Base-by-base conservation (phyloP, 106 monocot genomes). In the Apostasia shenzhenica region DNA sequence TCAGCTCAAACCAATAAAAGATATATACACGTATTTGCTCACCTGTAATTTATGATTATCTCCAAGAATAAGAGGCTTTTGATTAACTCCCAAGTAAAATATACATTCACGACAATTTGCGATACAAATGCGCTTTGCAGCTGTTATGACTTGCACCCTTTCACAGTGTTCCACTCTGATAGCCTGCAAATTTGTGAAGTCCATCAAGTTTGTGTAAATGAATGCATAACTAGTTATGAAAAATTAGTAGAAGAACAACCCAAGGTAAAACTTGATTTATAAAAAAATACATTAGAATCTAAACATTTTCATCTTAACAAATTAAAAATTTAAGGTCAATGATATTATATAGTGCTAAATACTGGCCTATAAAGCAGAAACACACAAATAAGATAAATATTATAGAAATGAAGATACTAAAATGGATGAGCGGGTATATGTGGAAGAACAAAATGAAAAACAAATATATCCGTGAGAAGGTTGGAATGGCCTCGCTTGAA, bases 161-260 rank as follows among this genome's bases (percentile, higher is more conserved):
- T 92, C 92, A 77, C 92, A 92, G 57, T 88, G 85, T 59, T 92
- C 92, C 57, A 92, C 92, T 66, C 76, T 82, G n/a, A 88, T 55
- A 77, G 78, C 82, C 92, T 92, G 71, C 46, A 74, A 75, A 62
- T 1, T 48, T 48, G 1, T 14, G 43, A 63, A 47, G 45, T 51
- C 41, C 12, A 50, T 45, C 13, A 63, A 6, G 3, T 4, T 13
- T 1, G 45, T 45, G 4, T 12, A 45, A 4, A 63, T 44, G 6
- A 63, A 63, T 13, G 45, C 41, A 41, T 26, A 10, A 9, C 40
- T 59, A 59, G 41, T 9, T 8, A 2, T 41, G 40, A 10, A n/a
- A 8, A 45, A n/a, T 2, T 45, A n/a, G n/a, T 42, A 41, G 3
- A 63, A 26, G 26, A 26, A 26, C 26, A 26, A 26, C 26, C 26